phyloP scores from a whole-genome alignment of 495 filamentous ascomycete genomes.

The Bombardia bombarda region DNA sequence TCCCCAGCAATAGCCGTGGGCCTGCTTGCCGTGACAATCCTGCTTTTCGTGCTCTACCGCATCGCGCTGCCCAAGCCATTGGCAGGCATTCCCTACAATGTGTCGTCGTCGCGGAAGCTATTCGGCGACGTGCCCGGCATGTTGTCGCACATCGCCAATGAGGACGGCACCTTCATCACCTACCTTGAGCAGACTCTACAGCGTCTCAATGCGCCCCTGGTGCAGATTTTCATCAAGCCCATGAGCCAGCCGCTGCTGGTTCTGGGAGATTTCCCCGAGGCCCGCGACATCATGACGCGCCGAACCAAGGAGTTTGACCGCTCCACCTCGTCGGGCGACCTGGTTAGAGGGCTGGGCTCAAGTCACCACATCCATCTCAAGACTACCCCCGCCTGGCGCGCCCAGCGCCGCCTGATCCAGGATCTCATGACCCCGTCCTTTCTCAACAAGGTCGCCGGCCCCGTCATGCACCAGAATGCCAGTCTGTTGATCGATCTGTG shows the following conservation, averaged over 20 bases:
- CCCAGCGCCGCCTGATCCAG: background rate
- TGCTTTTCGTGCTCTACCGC: background rate
- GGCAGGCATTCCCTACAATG: conserved; percentile 5
- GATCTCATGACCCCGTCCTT: conserved; percentile 1
- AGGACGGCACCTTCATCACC: too few species aligned
- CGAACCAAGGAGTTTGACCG: background rate
- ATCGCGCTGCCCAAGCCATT: conserved; percentile 3
- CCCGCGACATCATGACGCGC: background rate
- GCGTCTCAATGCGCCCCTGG: background rate
- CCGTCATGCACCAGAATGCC: background rate
- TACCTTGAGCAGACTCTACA: background rate
- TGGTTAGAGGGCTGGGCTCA: background rate
- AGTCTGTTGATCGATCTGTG: background rate
- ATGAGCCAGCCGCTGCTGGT: background rate
- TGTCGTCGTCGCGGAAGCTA: background rate
- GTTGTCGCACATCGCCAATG: too few species aligned
- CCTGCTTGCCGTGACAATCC: too few species aligned
- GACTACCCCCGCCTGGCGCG: background rate
- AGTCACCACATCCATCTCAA: background rate
- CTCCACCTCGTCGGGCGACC: background rate
- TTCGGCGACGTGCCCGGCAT: conserved; percentile 5
- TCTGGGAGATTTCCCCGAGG: background rate
- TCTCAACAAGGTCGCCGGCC: background rate
- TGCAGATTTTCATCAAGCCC: conserved; percentile 1
- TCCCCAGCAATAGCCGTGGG: too few species aligned